Base-by-base conservation (phyloP, 2,329 filamentous ascomycete species). In the Pochonia chlamydosporia region DNA sequence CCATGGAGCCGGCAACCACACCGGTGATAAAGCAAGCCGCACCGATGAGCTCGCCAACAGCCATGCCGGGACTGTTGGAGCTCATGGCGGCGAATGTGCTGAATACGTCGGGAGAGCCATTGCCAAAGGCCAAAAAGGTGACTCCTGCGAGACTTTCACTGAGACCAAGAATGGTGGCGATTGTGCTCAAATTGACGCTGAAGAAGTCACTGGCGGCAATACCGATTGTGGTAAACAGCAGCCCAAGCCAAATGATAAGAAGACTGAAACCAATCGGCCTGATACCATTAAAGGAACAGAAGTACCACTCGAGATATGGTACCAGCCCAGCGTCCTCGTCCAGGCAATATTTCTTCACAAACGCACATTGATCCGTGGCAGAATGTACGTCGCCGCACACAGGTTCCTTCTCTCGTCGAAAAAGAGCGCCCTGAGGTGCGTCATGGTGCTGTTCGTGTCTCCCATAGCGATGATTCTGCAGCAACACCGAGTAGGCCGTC, bases 151-250 rank as follows among this genome's bases (percentile, higher is more conserved):
- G 78, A 64, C 89, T 97, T 71, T 99, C 91, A 65, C 91, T 96
- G 73, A 99, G 85, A 18, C 92, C 91, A 24, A 97, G 75, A 44
- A 96, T 82, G 48, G 78, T 85, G 20, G 93, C 85, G 57, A 99
- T 93, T 11, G 93, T 97, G 66, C 88, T 93, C 28, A 99, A 77
- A 62, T 99, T 96, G 69, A 97, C 82, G 68, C 91, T 97, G 69
- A 99, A 93, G 73, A 99, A 99, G 69, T 99, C 93, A 67, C 90
- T 96, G 20, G 93, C 93, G 13, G 93, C 93, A 54, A 99, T 96
- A 50, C 93, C 93, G 54, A 99, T 96, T 13, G 93, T 97, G 56
- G 87, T 92, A 69, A 99, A 99, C 7, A 99, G 81, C 46, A 97
- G 72, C 31, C 81, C 87, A 6, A 96, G 79, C 93, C 93, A 99